These are phyloP conservation scores for Periconia digitata DNA, from an alignment of 2,329 filamentous ascomycete species.

Conservation along the genomic window DNA sequence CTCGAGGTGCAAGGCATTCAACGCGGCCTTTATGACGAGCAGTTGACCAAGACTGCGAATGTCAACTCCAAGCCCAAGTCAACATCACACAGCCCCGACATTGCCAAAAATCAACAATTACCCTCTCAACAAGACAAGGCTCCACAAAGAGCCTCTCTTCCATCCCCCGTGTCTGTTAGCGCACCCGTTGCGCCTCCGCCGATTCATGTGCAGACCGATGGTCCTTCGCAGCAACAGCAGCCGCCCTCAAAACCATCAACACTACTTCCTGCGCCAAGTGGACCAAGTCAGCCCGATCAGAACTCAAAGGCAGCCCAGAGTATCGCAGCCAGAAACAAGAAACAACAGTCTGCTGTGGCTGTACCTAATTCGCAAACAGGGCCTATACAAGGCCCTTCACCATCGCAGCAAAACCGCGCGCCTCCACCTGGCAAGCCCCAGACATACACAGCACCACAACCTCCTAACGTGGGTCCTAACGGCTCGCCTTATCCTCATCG, in stretches of 20 bases:
- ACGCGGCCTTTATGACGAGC: constrained; percentile 57
- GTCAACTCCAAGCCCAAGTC: constrained; percentile 13
- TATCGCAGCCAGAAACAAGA: constrained; percentile 35
- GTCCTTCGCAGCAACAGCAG: constrained; percentile 4
- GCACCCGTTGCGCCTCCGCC: constrained; percentile 9
- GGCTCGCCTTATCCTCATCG: constrained; percentile 38
- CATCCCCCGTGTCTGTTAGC: constrained; percentile 7
- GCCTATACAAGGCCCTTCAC: constrained; percentile 8
- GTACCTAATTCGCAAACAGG: constrained; percentile 22
- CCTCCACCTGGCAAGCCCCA: constrained; percentile 18
- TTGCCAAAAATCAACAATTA: constrained; percentile 27
- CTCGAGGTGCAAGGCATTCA: constrained; percentile 71
- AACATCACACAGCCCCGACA: constrained; percentile 25
- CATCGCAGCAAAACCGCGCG: constrained; percentile 4
- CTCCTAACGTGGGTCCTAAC: constrained; percentile 30
- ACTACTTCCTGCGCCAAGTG: constrained; percentile 12
- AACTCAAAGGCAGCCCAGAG: constrained; percentile 25
- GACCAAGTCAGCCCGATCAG: constrained; percentile 13
- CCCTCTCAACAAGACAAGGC: constrained; percentile 19
- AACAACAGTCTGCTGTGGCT: constrained; percentile 16
- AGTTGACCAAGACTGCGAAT: constrained; percentile 30
- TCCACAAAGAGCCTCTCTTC: constrained; percentile 11
- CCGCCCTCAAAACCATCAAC: constrained; percentile 9
- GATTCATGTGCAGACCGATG: constrained; percentile 11
- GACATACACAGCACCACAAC: constrained; percentile 24